Evolutionary conservation across 2,329 filamentous ascomycete species (phyloP).

Genomic region (Aspergillus bombycis): DNA sequence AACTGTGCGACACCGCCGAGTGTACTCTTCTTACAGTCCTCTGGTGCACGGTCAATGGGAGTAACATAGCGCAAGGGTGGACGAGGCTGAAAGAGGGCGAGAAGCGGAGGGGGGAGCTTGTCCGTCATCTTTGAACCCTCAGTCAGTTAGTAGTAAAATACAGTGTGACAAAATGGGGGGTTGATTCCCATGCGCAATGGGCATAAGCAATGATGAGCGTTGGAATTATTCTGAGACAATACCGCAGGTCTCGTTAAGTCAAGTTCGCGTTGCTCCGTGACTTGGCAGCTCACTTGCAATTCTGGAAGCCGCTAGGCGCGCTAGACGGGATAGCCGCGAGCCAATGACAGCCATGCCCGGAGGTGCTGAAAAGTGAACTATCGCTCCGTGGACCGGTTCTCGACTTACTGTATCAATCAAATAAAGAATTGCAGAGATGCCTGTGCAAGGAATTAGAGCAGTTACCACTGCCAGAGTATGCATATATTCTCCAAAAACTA

Average conservation of each 20-base stretch:
- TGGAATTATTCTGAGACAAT: not conserved
- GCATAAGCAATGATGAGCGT: not conserved
- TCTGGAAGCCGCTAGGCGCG: conserved; percentile 23
- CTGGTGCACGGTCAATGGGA: conserved; percentile 78
- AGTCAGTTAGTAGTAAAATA: not conserved
- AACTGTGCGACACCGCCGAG: conserved; percentile 76
- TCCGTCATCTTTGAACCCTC: conserved; percentile 74
- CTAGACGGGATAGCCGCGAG: conserved; percentile 27
- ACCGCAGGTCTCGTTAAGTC: conserved; percentile 11
- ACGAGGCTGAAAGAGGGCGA: conserved; percentile 92
- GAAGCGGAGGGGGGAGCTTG: conserved; percentile 88
- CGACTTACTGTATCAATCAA: conserved; percentile 6
- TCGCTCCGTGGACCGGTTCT: conserved; percentile 4
- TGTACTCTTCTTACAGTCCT: conserved; percentile 74
- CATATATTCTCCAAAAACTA: not conserved
- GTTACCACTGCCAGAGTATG: conserved; percentile 61
- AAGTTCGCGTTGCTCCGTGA: conserved; percentile 25
- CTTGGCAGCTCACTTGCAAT: conserved; percentile 10
- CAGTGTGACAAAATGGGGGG: not conserved
- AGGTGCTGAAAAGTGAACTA: conserved; percentile 31
- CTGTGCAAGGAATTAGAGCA: conserved; percentile 53
- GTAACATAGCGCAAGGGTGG: conserved; percentile 89
- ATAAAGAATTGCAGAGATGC: conserved; percentile 39
- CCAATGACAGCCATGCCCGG: conserved; percentile 29
- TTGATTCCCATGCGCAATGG: not conserved